Conservation (phyloP, 225 moss, liverwort and hornwort species). For the Physcomitrium patens region DNA sequence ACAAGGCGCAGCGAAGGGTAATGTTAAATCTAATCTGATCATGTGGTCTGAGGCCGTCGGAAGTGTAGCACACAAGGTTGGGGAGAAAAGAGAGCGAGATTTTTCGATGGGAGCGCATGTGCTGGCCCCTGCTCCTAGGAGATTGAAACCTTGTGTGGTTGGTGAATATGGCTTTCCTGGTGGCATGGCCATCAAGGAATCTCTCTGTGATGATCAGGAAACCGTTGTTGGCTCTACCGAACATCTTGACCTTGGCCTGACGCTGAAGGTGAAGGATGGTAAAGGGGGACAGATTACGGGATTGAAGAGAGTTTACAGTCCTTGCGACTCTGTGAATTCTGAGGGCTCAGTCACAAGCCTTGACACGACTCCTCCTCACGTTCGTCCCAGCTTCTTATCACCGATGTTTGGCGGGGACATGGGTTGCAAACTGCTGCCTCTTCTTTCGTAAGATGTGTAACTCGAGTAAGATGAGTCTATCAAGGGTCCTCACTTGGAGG, state of each 20-base stretch:
- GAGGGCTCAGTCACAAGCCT: slow-evolving; percentile 88
- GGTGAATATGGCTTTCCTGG: slow-evolving; percentile 27
- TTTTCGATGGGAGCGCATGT: slow-evolving; percentile 14
- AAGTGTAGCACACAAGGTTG: slow-evolving; percentile 28
- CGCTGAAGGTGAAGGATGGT: slow-evolving; percentile 64
- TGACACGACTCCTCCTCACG: slow-evolving; percentile 53
- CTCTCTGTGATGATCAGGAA: slow-evolving; percentile 52
- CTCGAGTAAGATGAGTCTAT: not conserved
- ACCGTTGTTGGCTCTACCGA: slow-evolving; percentile 63
- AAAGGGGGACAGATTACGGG: slow-evolving; percentile 43
- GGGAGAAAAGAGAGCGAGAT: slow-evolving; percentile 54
- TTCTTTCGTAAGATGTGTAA: slow-evolving; percentile 48
- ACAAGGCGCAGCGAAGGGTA: slow-evolving; percentile 22
- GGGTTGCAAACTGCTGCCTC: slow-evolving; percentile 46
- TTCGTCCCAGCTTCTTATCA: slow-evolving; percentile 40
- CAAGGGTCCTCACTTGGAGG: slow-evolving; percentile 16
- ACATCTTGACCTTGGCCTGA: slow-evolving; percentile 76
- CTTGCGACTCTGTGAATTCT: slow-evolving; percentile 73
- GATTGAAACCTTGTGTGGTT: slow-evolving; percentile 36
- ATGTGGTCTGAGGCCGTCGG: slow-evolving; percentile 47
- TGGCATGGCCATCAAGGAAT: slow-evolving; percentile 31
- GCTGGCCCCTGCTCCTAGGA: slow-evolving; percentile 47
- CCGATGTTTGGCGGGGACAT: slow-evolving; percentile 38
- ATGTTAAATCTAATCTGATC: slow-evolving; percentile 29
- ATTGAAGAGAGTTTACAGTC: slow-evolving; percentile 60